These are phyloP conservation scores for Lactuca saligna DNA, from an alignment of 129 eudicot genomes.

Conservation along the genomic window DNA sequence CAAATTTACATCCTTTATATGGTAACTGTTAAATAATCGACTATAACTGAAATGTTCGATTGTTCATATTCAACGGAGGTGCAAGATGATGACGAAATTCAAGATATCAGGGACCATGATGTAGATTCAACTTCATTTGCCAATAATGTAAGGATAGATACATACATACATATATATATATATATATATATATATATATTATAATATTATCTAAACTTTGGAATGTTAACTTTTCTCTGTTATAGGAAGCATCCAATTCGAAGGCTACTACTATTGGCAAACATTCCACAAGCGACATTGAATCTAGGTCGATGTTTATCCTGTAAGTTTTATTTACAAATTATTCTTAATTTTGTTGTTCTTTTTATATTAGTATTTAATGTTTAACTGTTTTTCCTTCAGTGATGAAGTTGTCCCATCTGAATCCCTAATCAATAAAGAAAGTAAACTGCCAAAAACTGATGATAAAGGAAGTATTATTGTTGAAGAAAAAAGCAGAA, in stretches of 20 bases:
- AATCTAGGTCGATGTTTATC: too few species aligned
- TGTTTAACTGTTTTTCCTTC: slow-evolving; percentile 10
- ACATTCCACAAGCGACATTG: slow-evolving; percentile 38
- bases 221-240: slow-evolving; percentile 16
- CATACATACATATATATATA: neutral
- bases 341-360: too few species aligned
- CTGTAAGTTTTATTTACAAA: too few species aligned
- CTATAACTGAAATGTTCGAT: slow-evolving; percentile 4
- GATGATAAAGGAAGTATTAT: slow-evolving; percentile 37
- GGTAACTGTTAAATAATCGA: neutral
- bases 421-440: slow-evolving; percentile 45
- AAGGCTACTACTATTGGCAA: slow-evolving; percentile 40
- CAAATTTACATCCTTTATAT: neutral
- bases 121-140: slow-evolving; percentile 41
- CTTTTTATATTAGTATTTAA: too few species aligned
- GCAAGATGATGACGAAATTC: slow-evolving; percentile 86
- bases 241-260: slow-evolving; percentile 54
- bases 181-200: slow-evolving; percentile 22
- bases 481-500: slow-evolving; percentile 34
- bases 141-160: slow-evolving; percentile 42
- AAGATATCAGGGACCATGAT: slow-evolving; percentile 62
- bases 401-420: slow-evolving; percentile 39
- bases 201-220: neutral
- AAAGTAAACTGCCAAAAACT: slow-evolving; percentile 39
- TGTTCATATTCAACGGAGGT: slow-evolving; percentile 39